Percentiles rank a stretch among this genome's conserved stretches.
These are phyloP conservation scores for Fusarium luffae DNA, from an alignment of 2,329 filamentous ascomycete species.

Conservation along the genomic window DNA sequence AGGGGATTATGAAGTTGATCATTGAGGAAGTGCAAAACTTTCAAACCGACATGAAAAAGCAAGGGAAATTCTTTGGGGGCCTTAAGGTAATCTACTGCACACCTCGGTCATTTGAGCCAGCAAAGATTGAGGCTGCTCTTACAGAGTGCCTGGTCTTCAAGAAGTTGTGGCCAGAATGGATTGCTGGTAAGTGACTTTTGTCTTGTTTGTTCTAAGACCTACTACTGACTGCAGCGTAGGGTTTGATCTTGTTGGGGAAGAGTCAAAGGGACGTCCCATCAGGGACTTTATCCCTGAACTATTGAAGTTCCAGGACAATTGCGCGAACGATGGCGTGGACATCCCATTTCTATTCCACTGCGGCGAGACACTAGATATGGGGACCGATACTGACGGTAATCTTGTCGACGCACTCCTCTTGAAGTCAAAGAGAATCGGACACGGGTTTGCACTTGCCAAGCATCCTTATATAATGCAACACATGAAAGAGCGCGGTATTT, in stretches of 20 bases:
- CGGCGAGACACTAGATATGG: conserved; percentile 77
- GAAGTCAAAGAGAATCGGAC: conserved; percentile 75
- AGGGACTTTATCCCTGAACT: conserved; percentile 66
- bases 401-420: conserved; percentile 75
- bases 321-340: conserved; percentile 58
- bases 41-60: conserved; percentile 46
- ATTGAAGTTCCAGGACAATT: conserved; percentile 65
- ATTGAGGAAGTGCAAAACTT: conserved; percentile 65
- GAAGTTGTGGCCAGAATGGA: conserved; percentile 64
- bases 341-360: conserved; percentile 83
- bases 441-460: conserved; percentile 75
- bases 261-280: conserved; percentile 69
- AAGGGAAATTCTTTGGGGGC: conserved; percentile 64
- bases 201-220: background rate
- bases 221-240: conserved; percentile 53
- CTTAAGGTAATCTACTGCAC: conserved; percentile 79
- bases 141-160: conserved; percentile 72
- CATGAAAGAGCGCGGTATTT: conserved; percentile 72
- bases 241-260: conserved; percentile 77
- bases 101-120: conserved; percentile 67
- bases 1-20: conserved; percentile 70
- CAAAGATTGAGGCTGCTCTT: conserved; percentile 63
- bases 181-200: conserved; percentile 65
- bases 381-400: conserved; percentile 73
- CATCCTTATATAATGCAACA: conserved; percentile 74